Evolutionary conservation across 352 stramenopile genomes (phyloP).

Genomic region (Peronospora tabacina): DNA sequence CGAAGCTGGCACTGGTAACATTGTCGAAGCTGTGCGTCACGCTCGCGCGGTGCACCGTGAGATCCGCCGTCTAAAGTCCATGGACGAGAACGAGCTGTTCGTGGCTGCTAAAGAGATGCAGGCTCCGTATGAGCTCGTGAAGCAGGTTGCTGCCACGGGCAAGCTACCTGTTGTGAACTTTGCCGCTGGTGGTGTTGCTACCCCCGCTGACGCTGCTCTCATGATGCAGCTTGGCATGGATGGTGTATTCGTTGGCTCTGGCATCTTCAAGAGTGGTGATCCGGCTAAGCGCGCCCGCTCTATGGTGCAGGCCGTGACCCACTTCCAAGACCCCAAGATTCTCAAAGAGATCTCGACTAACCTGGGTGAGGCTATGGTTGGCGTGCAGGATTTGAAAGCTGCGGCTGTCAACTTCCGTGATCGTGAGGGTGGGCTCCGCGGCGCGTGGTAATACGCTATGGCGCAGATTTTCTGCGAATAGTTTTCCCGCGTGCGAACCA

Average conservation of each 20-base stretch:
- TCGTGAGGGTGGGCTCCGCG: conserved; percentile 86
- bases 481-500: background rate
- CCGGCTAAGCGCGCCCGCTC: conserved; percentile 90
- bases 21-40: conserved; percentile 97
- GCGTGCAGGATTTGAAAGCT: conserved; percentile 93
- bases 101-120: conserved; percentile 95
- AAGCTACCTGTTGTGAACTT: conserved; percentile 97
- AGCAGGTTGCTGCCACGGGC: conserved; percentile 88
- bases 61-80: conserved; percentile 86
- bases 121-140: conserved; percentile 90
- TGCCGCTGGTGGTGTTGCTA: conserved; percentile 95
- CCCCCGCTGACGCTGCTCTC: conserved; percentile 93
- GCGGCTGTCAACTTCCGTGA: conserved; percentile 96
- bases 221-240: conserved; percentile 99
- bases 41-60: conserved; percentile 88
- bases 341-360: conserved; percentile 94
- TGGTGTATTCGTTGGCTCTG: conserved; percentile 96
- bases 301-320: conserved; percentile 95
- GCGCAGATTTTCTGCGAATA: conserved; percentile 7
- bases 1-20: conserved; percentile 96
- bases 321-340: conserved; percentile 96
- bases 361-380: conserved; percentile 96
- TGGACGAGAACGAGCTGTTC: conserved; percentile 97
- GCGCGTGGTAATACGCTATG: conserved; percentile 42
- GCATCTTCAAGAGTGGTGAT: conserved; percentile 97